A percentile compares a stretch with the other conserved stretches of the same genome.
Conservation (phyloP, 805 yeast species). For the Yueomyces sinensis region DNA sequence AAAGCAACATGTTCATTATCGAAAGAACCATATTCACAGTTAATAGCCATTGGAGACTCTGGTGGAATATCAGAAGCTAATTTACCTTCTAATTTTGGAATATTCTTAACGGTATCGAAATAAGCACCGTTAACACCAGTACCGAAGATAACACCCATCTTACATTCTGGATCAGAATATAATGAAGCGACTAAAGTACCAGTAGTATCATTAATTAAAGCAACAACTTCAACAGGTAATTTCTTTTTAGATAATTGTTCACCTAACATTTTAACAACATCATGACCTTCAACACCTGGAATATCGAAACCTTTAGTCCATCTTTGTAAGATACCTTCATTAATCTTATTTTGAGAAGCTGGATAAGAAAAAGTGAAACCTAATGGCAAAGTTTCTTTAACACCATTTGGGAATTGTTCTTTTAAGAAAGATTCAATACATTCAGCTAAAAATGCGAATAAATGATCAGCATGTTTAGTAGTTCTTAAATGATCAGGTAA, state of each 20-base stretch:
- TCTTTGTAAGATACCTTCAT: constrained; percentile 75
- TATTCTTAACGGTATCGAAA: constrained; percentile 56
- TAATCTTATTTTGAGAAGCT: constrained; percentile 65
- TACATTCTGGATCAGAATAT: constrained; percentile 75
- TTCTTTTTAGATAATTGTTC: constrained; percentile 45
- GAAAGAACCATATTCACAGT: constrained; percentile 95
- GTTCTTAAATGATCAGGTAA: constrained; percentile 69
- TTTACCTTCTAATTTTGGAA: constrained; percentile 70
- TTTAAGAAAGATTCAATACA: constrained; percentile 57
- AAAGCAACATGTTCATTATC: constrained; percentile 74
- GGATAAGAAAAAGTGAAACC: constrained; percentile 95
- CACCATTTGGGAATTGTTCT: constrained; percentile 57
- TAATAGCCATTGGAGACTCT: constrained; percentile 77
- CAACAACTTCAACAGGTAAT: constrained; percentile 75
- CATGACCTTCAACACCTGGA: constrained; percentile 81
- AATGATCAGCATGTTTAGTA: constrained; percentile 49
- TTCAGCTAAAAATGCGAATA: constrained; percentile 77
- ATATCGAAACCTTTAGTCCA: constrained; percentile 98
- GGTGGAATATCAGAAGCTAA: constrained; percentile 47
- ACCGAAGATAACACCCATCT: constrained; percentile 92
- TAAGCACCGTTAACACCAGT: constrained; percentile 97
- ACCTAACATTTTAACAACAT: constrained; percentile 86
- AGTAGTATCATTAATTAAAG: constrained; percentile 89
- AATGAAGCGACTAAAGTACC: constrained; percentile 93
- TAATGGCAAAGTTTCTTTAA: constrained; percentile 48